Conservation (phyloP, 2,329 filamentous ascomycete genomes). For the Pyrenochaeta sp. region DNA sequence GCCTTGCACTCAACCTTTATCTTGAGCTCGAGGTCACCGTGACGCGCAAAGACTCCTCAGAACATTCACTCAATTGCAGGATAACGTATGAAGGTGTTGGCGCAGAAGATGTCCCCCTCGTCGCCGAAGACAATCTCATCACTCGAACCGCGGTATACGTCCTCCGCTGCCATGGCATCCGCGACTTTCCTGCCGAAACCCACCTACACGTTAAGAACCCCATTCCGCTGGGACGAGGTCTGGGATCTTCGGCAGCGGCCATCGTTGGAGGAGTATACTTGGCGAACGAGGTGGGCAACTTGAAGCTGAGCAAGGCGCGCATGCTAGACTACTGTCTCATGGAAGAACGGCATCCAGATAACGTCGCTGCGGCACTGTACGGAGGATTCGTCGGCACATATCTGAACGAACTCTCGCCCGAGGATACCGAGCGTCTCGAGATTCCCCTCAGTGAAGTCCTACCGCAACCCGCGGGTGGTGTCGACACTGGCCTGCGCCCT, state of each 20-base stretch:
- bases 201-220: constrained; percentile 95
- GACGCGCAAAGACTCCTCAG: constrained; percentile 60
- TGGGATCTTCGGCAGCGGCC: constrained; percentile 95
- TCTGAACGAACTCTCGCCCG: constrained; percentile 87
- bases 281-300: constrained; percentile 84
- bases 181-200: constrained; percentile 81
- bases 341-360: constrained; percentile 70
- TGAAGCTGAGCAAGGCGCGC: constrained; percentile 79
- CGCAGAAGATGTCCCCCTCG: constrained; percentile 79
- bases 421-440: constrained; percentile 88
- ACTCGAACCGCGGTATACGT: constrained; percentile 95
- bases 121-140: constrained; percentile 89
- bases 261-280: constrained; percentile 95
- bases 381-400: constrained; percentile 98
- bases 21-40: constrained; percentile 87
- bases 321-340: constrained; percentile 97
- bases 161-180: constrained; percentile 87
- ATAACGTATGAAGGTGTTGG: constrained; percentile 90
- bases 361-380: constrained; percentile 89
- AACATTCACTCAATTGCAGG: constrained; percentile 79
- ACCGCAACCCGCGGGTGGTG: constrained; percentile 85
- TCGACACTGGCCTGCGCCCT: constrained; percentile 86
- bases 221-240: constrained; percentile 88
- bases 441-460: constrained; percentile 95
- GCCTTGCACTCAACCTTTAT: constrained; percentile 91